These are phyloP conservation scores for Ruellia speciosa DNA, from an alignment of 305 asterid genomes.

Conservation along the genomic window DNA sequence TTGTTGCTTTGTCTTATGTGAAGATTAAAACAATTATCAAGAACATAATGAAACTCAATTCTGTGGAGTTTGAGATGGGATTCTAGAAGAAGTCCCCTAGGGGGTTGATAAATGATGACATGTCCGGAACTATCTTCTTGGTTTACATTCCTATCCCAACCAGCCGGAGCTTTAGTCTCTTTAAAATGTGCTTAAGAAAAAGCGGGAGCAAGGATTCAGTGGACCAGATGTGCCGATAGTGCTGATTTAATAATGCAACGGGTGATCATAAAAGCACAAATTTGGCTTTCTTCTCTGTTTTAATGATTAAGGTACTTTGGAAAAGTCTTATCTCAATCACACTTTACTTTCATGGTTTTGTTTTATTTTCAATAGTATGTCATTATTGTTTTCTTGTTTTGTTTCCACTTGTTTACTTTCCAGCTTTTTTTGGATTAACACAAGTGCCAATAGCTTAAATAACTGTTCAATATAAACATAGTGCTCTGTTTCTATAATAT, in stretches of 20 bases:
- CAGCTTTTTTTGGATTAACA: conserved; percentile 24
- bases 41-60: too few relatives aligned
- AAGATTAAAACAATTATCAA: background rate
- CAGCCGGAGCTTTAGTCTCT: conserved; percentile 1
- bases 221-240: conserved; percentile 33
- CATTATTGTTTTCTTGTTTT: conserved; percentile 19
- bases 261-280: conserved; percentile 29
- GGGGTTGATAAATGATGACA: background rate
- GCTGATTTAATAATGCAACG: conserved; percentile 29
- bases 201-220: conserved; percentile 20
- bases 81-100: conserved; percentile 9
- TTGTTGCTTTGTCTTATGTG: background rate
- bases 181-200: conserved; percentile 8
- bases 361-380: conserved; percentile 10
- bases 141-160: conserved; percentile 5
- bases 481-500: conserved; percentile 23
- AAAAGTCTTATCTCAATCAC: conserved; percentile 20
- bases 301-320: conserved; percentile 33
- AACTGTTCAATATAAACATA: conserved; percentile 31
- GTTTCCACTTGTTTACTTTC: conserved; percentile 22
- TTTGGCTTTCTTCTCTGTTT: conserved; percentile 33
- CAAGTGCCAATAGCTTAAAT: conserved; percentile 24
- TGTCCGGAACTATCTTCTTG: conserved; percentile 5
- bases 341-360: conserved; percentile 20
- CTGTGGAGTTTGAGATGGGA: background rate